These are phyloP conservation scores for Irpex sp. DNA, from an alignment of 1,284 basidiomycete genomes.

Conservation along the genomic window DNA sequence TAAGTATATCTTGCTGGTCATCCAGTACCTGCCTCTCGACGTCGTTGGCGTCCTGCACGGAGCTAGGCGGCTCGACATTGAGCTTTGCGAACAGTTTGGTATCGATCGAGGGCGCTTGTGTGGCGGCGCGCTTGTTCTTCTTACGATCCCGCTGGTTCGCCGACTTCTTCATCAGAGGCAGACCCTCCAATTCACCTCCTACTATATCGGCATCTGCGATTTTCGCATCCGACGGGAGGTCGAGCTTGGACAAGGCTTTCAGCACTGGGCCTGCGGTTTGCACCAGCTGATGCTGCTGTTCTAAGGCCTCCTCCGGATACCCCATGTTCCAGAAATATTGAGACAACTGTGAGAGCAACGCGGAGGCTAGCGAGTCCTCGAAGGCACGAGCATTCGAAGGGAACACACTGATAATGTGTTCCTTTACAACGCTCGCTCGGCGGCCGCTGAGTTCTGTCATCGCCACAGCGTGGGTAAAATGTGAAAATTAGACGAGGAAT, in stretches of 20 bases:
- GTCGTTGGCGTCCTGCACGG: conserved; percentile 18
- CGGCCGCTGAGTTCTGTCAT: neutral
- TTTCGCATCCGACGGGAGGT: neutral
- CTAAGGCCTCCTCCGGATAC: neutral
- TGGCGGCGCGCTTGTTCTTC: conserved; percentile 7
- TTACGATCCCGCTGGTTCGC: conserved; percentile 8
- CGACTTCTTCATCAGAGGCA: conserved; percentile 3
- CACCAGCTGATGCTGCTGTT: conserved; percentile 5
- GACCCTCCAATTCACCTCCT: conserved; percentile 1
- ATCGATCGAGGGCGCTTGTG: conserved; percentile 16
- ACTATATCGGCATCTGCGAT: neutral
- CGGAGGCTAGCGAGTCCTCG: conserved; percentile 1
- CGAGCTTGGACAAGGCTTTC: conserved; percentile 2
- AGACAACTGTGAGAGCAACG: conserved; percentile 5
- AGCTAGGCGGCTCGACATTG: conserved; percentile 22
- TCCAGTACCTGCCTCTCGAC: conserved; percentile 18
- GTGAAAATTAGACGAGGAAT: no score
- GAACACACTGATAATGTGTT: conserved; percentile 2
- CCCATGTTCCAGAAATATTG: conserved; percentile 8
- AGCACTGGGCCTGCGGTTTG: conserved; percentile 5
- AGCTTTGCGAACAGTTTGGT: conserved; percentile 24
- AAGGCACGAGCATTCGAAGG: conserved; percentile 8
- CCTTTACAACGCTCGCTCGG: neutral
- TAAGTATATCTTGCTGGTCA: conserved; percentile 24
- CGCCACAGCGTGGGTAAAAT: neutral